Base-by-base conservation (phyloP, 805 yeast genomes). In the Candida chauliodis region DNA sequence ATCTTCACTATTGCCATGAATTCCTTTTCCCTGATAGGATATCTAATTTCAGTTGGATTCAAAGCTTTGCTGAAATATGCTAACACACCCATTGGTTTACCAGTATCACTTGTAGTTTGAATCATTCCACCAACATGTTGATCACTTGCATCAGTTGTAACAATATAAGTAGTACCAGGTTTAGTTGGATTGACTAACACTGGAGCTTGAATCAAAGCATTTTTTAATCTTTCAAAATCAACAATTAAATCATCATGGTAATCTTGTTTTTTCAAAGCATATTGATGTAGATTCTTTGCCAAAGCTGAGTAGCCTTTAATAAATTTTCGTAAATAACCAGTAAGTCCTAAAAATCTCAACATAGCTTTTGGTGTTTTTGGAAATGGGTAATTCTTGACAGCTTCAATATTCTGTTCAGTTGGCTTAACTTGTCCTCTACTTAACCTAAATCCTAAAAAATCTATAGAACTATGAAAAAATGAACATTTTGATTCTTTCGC, bases 61-160 rank as follows among this genome's bases (percentile, higher is more conserved):
- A 29, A 8, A 5, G 19, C 9, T 29, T 27, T 9, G 30, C 14
- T 10, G 14, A 27, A 3, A 34, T 34, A 34, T 17, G 37, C 37
- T 3, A 34, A 18, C 8, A 26, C 31, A 3, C 37, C 37, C 4
- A 11, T n/a, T 8, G 37, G 18, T n/a, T 34, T 34, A 22, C 25
- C 25, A 22, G 8, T 11, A 8, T 8, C 25, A 22, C 25, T 11
- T 8, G 25, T 22, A 8, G 25, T n/a, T n/a, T n/a, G n/a, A n/a
- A n/a, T n/a, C n/a, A n/a, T n/a, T n/a, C n/a, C n/a, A n/a, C n/a
- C 25, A 22, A 22, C 10, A 8, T 22, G 25, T 22, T 22, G 25
- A 22, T 22, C 8, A 22, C 25, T 22, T 8, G 37, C 30, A 17
- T 34, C 37, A 1, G n/a, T n/a, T n/a, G 37, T 25, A 5, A 24